Base-by-base conservation (phyloP, 768 basidiomycete species). In the Tulasnella sp. region DNA sequence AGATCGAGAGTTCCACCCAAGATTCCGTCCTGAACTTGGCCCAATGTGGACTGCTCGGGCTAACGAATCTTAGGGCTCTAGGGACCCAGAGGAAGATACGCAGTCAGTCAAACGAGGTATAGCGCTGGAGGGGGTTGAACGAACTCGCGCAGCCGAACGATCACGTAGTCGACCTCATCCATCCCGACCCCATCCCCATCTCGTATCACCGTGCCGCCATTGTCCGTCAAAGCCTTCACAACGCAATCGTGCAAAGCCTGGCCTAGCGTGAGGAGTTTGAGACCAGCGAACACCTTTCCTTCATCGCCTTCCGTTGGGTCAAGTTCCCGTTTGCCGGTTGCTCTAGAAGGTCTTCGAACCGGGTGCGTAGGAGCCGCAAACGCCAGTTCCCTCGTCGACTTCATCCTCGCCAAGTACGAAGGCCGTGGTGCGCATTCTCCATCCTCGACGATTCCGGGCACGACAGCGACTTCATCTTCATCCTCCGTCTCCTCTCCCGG, bases 1-100 rank as follows among this genome's bases (percentile, higher is more conserved):
- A 89, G 16, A 94, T 84, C 76, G 92, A 96, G 59, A 86, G 86
- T 79, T 98, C 95, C 1, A 98, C 83, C 95, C 95, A 98, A 78
- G 92, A 95, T 79, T 97, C 95, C 0, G 95, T 96, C 59, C 94
- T 86, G 34, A 80, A 71, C 17, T 74, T 75, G 1, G 78, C 34
- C 16, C 35, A 69, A 6, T 47, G 32, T 17, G 62, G 44, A 36
- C 73, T 32, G 52, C 64, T 29, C 8, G 26, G 14, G 47, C 32
- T 22, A 22, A 41, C 66, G 32, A 69, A 72, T 63, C 14, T n/a
- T 36, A 65, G 39, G 12, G 32, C 42, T 59, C 71, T 75, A 75
- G 26, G 44, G 36, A 67, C 12, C 37, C 14, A 12, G 40, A 40
- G n/a, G 11, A 7, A n/a, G 44, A 47, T n/a, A n/a, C 44, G n/a